These are phyloP conservation scores for Pestalotiopsis sp. DNA, from an alignment of 2,329 filamentous ascomycete genomes.

Conservation along the genomic window DNA sequence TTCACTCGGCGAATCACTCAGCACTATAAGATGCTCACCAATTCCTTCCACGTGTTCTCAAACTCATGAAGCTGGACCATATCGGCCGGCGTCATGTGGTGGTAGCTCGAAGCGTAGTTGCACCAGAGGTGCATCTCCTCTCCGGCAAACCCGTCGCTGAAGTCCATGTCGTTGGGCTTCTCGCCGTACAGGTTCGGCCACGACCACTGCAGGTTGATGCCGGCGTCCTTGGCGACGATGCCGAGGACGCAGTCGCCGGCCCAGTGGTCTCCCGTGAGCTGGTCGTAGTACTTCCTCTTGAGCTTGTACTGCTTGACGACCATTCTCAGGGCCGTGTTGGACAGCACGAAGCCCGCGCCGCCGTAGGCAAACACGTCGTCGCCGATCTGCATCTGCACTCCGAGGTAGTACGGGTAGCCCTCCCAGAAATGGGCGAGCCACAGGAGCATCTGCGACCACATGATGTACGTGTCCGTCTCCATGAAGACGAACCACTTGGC, in stretches of 20 bases:
- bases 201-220: slow-evolving; percentile 44
- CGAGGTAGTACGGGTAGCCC: slow-evolving; percentile 51
- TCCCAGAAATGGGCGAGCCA: slow-evolving; percentile 56
- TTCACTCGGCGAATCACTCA: neutral
- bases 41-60: slow-evolving; percentile 38
- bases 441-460: slow-evolving; percentile 54
- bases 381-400: slow-evolving; percentile 54
- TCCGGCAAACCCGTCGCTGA: slow-evolving; percentile 41
- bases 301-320: slow-evolving; percentile 43
- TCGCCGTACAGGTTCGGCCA: slow-evolving; percentile 47
- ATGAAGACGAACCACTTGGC: slow-evolving; percentile 63
- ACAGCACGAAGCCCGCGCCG: slow-evolving; percentile 55
- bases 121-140: slow-evolving; percentile 49
- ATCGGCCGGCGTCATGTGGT: slow-evolving; percentile 46
- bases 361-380: slow-evolving; percentile 55
- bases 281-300: slow-evolving; percentile 44
- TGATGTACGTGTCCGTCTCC: slow-evolving; percentile 60
- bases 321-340: slow-evolving; percentile 48
- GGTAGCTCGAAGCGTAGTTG: slow-evolving; percentile 50
- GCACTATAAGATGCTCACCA: slow-evolving; percentile 23
- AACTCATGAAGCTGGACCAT: slow-evolving; percentile 46
- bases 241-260: slow-evolving; percentile 54
- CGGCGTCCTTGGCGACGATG: slow-evolving; percentile 46
- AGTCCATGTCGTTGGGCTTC: slow-evolving; percentile 42
- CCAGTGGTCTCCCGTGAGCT: slow-evolving; percentile 47